Evolutionary conservation across 225 moss, liverwort and hornwort genomes (phyloP).

Genomic region (Takakia lepidozioides): DNA sequence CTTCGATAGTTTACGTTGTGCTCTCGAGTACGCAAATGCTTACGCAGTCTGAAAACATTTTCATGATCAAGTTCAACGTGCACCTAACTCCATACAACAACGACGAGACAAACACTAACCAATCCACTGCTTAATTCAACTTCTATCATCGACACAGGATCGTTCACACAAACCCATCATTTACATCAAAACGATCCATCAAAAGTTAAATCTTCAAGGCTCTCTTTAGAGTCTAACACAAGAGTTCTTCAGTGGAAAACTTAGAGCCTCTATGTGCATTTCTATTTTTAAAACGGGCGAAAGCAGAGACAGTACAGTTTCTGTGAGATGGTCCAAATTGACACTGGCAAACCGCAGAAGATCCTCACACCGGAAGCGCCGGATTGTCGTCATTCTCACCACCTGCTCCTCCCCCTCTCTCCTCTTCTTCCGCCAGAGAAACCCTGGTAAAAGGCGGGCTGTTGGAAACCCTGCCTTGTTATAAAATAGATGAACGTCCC

Average conservation of each 20-base stretch:
- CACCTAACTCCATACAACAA: background rate
- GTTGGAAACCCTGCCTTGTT: no score
- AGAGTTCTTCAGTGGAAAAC: no score
- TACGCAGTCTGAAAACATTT: no score
- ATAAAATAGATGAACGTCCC: no score
- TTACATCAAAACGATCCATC: background rate
- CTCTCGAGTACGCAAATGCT: no score
- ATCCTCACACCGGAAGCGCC: slow-evolving; percentile 58
- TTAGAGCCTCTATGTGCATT: no score
- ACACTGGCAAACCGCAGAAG: slow-evolving; percentile 42
- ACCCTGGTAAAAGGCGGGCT: no score
- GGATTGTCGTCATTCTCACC: slow-evolving; percentile 46
- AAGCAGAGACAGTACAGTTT: slow-evolving; percentile 26
- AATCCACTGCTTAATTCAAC: background rate
- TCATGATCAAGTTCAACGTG: no score
- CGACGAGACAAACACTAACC: background rate
- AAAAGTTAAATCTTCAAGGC: background rate
- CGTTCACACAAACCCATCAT: background rate
- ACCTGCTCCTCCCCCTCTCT: no score
- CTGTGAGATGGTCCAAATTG: slow-evolving; percentile 63
- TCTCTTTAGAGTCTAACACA: background rate
- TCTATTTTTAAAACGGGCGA: no score
- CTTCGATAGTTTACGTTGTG: no score
- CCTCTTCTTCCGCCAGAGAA: no score
- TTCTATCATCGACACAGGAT: slow-evolving; percentile 3